Evolutionary conservation across 306 rosid species (phyloP), one percentile per base, ranked within the genome.

Genomic region (Crotalaria pallida): DNA sequence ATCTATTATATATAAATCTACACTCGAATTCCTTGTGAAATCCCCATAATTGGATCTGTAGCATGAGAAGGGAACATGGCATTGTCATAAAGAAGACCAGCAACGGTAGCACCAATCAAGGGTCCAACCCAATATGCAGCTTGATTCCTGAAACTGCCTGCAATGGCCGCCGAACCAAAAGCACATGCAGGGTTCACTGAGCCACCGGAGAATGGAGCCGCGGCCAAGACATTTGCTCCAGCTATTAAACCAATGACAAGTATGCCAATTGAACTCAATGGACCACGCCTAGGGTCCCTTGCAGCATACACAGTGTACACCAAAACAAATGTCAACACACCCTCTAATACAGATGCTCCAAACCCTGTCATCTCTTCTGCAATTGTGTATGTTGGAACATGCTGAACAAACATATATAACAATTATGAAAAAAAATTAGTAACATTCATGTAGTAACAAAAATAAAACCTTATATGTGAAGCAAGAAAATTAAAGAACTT

Each of bases 111-210:
- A 44, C 98, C 97, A 7, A 94, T 68, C 73, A 94, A 75, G 2
- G 98, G 98, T 43, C 98, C 97, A 47, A 94, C 81, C 98, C 97
- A 94, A 31, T 94, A 90, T 3, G 85, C 98, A 7, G 96, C 98
- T 66, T 90, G 98, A 73, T 94, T 90, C 82, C 77, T 88, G 79
- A 94, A 94, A 58, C 63, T 85, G 0, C 98, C 95, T 0, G 89
- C 83, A 16, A 84, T 76, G 7, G 86, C 72, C 0, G 97, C 92
- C 0, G 96, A 79, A 24, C 94, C 97, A 5, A 94, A 90, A n/a
- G 98, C 96, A 49, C 90, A 88, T 0, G 95, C 98, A 7, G 97
- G 97, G 80, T 94, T 94, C 81, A 90, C 84, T 3, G 97, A 84
- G 0, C 95, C 97, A 0, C 97, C 97, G 0, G 96, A 94, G 77